phyloP scores from a whole-genome alignment of 768 basidiomycete species.

The Termitomyces sp. region DNA sequence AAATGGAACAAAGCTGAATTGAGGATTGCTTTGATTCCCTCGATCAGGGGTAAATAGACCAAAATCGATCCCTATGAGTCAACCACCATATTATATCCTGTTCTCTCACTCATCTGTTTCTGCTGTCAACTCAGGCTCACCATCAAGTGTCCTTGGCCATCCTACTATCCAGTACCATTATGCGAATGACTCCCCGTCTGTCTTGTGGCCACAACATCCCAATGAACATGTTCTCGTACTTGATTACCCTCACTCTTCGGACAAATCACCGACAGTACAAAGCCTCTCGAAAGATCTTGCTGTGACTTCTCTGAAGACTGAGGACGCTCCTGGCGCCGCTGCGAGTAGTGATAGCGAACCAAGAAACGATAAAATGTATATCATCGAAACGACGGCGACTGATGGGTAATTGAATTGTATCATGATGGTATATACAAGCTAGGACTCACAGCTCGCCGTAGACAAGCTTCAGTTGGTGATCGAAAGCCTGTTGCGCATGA shows the following conservation, averaged over 20 bases:
- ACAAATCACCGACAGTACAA: constrained; percentile 39
- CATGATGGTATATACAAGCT: neutral
- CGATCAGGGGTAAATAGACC: constrained; percentile 3
- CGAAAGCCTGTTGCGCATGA: constrained; percentile 43
- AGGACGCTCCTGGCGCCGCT: constrained; percentile 68
- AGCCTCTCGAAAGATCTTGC: constrained; percentile 40
- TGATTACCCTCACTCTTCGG: constrained; percentile 49
- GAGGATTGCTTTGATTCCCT: neutral
- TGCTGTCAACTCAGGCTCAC: constrained; percentile 25
- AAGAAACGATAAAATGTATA: constrained; percentile 68
- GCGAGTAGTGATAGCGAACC: constrained; percentile 38
- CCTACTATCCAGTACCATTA: constrained; percentile 79
- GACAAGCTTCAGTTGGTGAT: constrained; percentile 26
- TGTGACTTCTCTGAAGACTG: constrained; percentile 56
- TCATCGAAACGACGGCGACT: constrained; percentile 56
- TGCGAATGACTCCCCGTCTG: constrained; percentile 68
- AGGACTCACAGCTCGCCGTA: constrained; percentile 5
- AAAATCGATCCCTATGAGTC: constrained; percentile 12
- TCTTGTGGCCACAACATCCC: constrained; percentile 51
- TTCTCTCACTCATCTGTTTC: constrained; percentile 50
- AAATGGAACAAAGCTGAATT: neutral
- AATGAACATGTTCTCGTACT: constrained; percentile 73
- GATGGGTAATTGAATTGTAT: constrained; percentile 31
- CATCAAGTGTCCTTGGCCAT: constrained; percentile 51
- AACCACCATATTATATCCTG: constrained; percentile 64